These are phyloP conservation scores for Imleria badia DNA, from an alignment of 768 basidiomycete species.

Conservation along the genomic window DNA sequence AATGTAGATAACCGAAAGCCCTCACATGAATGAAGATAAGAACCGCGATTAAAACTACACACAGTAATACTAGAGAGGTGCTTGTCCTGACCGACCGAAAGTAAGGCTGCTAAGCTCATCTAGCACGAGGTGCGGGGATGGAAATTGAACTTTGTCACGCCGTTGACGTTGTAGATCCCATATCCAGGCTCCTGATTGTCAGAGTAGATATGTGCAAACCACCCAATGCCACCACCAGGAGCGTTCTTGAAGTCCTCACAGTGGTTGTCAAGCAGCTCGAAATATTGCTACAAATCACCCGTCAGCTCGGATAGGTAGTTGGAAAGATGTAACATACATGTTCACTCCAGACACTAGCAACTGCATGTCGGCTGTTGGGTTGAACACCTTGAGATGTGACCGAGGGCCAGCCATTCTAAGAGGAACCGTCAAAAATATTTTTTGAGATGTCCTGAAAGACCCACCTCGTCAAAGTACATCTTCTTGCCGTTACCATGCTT, in stretches of 20 bases:
- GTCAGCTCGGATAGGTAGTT: not conserved
- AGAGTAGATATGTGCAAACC: slow-evolving; percentile 82
- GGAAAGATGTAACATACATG: slow-evolving; percentile 38
- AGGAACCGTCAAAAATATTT: not conserved
- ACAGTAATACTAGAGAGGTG: no score
- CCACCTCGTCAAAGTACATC: slow-evolving; percentile 69
- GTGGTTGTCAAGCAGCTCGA: slow-evolving; percentile 57
- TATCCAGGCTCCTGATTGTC: slow-evolving; percentile 68
- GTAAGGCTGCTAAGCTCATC: not conserved
- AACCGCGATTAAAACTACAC: no score
- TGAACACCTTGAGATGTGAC: slow-evolving; percentile 58
- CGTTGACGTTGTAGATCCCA: slow-evolving; percentile 55
- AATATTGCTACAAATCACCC: slow-evolving; percentile 45
- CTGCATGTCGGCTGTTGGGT: slow-evolving; percentile 61
- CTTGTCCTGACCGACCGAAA: not conserved
- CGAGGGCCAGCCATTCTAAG: slow-evolving; percentile 81
- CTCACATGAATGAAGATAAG: no score
- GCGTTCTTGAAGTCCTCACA: slow-evolving; percentile 62
- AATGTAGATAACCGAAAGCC: no score
- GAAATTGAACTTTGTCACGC: slow-evolving; percentile 61
- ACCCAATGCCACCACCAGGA: slow-evolving; percentile 64
- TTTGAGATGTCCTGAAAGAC: slow-evolving; percentile 1
- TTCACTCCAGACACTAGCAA: slow-evolving; percentile 62
- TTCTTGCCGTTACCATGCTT: slow-evolving; percentile 66
- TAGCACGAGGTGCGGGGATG: slow-evolving; percentile 62